These are phyloP conservation scores for Luffa acutangula DNA, from an alignment of 306 rosid genomes.

Conservation along the genomic window DNA sequence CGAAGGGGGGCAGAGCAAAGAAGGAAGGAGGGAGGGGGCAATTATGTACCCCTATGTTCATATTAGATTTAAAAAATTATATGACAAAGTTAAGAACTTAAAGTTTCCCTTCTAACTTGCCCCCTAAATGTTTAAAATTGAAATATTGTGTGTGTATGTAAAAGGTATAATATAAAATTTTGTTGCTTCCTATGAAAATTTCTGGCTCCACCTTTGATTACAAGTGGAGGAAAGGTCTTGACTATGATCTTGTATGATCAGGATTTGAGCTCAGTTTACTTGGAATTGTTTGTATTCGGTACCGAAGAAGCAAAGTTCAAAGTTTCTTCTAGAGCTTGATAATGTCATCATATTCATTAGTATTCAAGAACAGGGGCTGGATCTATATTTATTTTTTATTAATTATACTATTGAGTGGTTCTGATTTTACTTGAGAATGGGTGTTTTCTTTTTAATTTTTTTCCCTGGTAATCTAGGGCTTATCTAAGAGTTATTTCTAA, in stretches of 20 bases:
- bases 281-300: neutral
- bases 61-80: too few species aligned
- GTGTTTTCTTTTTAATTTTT: too few species aligned
- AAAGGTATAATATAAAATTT: neutral
- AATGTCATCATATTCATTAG: neutral
- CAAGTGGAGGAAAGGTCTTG: neutral
- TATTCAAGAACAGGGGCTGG: neutral
- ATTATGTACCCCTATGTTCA: neutral
- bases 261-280: neutral
- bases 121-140: neutral
- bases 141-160: neutral
- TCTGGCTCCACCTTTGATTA: too few species aligned
- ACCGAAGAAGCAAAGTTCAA: neutral
- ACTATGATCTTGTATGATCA: neutral
- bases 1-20: neutral
- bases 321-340: neutral
- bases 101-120: neutral
- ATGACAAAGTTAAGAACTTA: neutral
- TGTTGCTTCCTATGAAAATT: neutral
- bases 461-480: neutral
- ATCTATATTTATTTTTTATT: too few species aligned
- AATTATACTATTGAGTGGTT: neutral
- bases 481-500: neutral
- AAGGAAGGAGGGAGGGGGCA: neutral
- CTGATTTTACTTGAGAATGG: neutral